Base-by-base conservation (phyloP, 2,329 filamentous ascomycete species). In the Aspergillus sp. region DNA sequence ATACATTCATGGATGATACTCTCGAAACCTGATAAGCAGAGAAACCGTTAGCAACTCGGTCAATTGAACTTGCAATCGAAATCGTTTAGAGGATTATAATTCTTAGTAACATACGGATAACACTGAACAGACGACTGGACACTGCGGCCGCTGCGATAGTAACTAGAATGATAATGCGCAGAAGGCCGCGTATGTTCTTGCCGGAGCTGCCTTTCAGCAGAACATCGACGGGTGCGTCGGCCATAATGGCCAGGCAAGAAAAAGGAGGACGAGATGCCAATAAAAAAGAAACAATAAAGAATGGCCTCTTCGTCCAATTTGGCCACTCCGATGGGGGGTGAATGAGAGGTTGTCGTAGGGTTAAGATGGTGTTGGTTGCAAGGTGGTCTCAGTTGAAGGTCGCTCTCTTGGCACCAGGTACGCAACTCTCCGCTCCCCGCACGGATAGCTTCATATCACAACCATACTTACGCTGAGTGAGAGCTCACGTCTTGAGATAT, bases 1-100 rank as follows among this genome's bases (percentile, higher is more conserved):
- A 73, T 69, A 96, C 93, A 98, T 79, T 98, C 93, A 79, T 98
- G 93, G 65, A 98, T 98, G 66, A 98, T 98, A 75, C 89, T 95
- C 75, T 98, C 93, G 68, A 98, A 98, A 59, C 88, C 88, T 91
- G 30, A 27, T 19, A 17, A 39, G 9, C 33, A 48, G n/a, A 48
- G 43, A 51, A 53, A 52, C 35, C 46, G 46, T 47, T 23, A 50
- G 47, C 48, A 22, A 35, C 25, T 30, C 25, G 25, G 7, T 20
- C 17, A 39, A 39, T 22, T 39, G 19, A 20, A 12, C 4, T 15
- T 6, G 3, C 33, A 37, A 19, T 15, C 7, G n/a, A n/a, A 33
- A 37, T n/a, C n/a, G 7, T 7, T 10, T 13, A 7, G n/a, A 9
- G 10, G 2, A 39, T 10, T 7, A 1, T 39, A 17, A 6, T 19